Evolutionary conservation across 108 stramenopile genomes (phyloP).

Genomic region (Hondaea fermentalgiana): DNA sequence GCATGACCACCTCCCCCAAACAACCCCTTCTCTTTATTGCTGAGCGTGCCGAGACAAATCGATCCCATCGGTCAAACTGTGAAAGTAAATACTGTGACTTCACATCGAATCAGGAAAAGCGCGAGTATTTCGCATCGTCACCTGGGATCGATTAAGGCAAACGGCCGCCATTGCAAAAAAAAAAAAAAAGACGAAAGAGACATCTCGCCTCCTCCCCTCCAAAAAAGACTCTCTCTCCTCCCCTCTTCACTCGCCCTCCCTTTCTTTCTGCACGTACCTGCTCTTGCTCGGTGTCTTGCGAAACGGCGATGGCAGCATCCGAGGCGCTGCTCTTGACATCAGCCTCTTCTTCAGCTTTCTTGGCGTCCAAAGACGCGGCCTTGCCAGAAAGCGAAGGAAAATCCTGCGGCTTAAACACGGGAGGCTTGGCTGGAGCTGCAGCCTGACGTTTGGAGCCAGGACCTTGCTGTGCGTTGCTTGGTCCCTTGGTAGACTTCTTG

Average conservation of each 20-base stretch:
- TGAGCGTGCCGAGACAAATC: background rate
- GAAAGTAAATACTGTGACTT: background rate
- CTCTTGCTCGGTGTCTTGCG: background rate
- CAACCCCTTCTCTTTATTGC: too few species aligned
- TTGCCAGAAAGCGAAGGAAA: constrained; percentile 2
- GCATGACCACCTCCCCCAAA: too few species aligned
- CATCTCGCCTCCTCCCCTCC: too few species aligned
- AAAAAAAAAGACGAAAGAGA: too few species aligned
- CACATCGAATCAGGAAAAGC: background rate
- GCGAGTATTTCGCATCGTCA: background rate
- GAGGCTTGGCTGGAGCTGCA: background rate
- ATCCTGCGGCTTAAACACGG: background rate
- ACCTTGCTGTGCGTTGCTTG: background rate
- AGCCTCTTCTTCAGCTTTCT: background rate
- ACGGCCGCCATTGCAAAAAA: background rate
- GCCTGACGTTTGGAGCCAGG: background rate
- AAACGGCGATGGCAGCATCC: background rate
- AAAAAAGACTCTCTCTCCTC: too few species aligned
- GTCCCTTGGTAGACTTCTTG: background rate
- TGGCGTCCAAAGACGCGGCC: background rate
- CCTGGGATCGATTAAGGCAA: background rate
- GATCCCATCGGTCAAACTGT: background rate
- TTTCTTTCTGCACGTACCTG: too few species aligned
- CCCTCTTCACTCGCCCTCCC: too few species aligned
- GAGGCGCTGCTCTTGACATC: background rate